These are phyloP conservation scores for Populus tomentosa DNA, from an alignment of 441 rosid genomes.

Conservation along the genomic window DNA sequence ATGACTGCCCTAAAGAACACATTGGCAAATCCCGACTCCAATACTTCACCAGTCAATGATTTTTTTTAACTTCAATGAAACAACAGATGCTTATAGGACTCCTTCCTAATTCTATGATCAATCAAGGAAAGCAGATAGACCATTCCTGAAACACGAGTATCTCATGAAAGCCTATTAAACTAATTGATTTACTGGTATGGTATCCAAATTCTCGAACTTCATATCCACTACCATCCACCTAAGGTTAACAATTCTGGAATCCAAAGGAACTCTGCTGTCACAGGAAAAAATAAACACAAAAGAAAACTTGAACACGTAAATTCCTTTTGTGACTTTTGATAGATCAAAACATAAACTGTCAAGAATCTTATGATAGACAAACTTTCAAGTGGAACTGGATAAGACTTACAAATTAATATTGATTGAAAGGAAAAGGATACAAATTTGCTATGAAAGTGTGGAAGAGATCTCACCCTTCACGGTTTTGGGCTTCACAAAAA, in stretches of 20 bases:
- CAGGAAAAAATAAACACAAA: background rate
- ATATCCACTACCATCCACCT: background rate
- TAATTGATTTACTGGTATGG: background rate
- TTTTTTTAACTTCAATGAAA: too few relatives aligned
- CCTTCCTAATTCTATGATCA: too few relatives aligned
- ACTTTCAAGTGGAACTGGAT: background rate
- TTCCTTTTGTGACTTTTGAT: background rate
- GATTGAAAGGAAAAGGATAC: background rate
- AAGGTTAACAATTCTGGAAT: background rate
- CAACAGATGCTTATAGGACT: too few relatives aligned
- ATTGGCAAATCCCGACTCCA: background rate
- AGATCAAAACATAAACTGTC: background rate
- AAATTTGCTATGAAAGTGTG: background rate
- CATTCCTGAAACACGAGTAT: background rate
- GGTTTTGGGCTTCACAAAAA: conserved; percentile 58
- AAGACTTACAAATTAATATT: too few relatives aligned
- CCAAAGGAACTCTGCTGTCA: background rate
- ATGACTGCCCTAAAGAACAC: background rate
- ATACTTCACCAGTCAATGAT: background rate
- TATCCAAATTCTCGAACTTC: background rate
- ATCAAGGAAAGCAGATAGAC: too few relatives aligned
- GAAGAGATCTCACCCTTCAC: conserved; percentile 50
- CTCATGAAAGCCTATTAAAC: background rate
- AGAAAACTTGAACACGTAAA: background rate
- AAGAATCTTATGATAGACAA: background rate